A percentile compares a stretch with the other conserved stretches of the same genome.
Evolutionary conservation across 2,329 filamentous ascomycete genomes (phyloP).

Genomic region (Anisogramma anomala): DNA sequence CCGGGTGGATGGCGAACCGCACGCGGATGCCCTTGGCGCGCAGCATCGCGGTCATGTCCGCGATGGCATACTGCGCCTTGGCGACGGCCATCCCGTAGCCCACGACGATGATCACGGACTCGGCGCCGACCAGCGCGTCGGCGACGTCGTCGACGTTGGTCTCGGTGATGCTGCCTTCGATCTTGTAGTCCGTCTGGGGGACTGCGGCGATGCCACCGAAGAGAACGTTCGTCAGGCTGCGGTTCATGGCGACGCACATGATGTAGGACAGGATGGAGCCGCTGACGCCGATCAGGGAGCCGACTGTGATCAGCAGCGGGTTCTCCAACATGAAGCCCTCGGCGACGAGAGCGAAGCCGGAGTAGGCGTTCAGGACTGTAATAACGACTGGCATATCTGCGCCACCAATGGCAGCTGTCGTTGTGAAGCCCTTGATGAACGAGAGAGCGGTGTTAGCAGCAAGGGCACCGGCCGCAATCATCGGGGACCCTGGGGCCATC

Average conservation of each 20-base stretch:
- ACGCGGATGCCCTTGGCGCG: constrained; percentile 69
- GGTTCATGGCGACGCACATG: constrained; percentile 83
- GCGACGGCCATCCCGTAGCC: constrained; percentile 93
- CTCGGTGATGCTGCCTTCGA: constrained; percentile 68
- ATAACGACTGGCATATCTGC: constrained; percentile 91
- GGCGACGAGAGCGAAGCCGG: constrained; percentile 78
- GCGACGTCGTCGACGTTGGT: constrained; percentile 72
- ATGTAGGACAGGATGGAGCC: constrained; percentile 84
- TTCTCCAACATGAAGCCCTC: constrained; percentile 91
- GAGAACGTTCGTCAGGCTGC: constrained; percentile 76
- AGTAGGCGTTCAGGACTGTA: constrained; percentile 82
- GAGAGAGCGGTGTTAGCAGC: constrained; percentile 66
- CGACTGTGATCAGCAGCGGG: constrained; percentile 70
- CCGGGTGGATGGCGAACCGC: constrained; percentile 81
- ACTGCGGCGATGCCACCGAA: constrained; percentile 70
- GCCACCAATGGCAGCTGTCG: constrained; percentile 80
- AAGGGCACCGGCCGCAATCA: constrained; percentile 67
- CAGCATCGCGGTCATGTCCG: constrained; percentile 64
- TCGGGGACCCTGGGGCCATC: constrained; percentile 67
- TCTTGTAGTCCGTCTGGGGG: constrained; percentile 54
- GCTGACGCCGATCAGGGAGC: constrained; percentile 76
- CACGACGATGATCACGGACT: constrained; percentile 80
- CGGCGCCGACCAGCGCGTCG: constrained; percentile 61
- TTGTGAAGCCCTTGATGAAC: constrained; percentile 79
- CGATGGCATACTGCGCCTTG: constrained; percentile 84